Evolutionary conservation across 225 moss, liverwort and hornwort species (phyloP).

Genomic region (Pseudisothecium myosuroides): DNA sequence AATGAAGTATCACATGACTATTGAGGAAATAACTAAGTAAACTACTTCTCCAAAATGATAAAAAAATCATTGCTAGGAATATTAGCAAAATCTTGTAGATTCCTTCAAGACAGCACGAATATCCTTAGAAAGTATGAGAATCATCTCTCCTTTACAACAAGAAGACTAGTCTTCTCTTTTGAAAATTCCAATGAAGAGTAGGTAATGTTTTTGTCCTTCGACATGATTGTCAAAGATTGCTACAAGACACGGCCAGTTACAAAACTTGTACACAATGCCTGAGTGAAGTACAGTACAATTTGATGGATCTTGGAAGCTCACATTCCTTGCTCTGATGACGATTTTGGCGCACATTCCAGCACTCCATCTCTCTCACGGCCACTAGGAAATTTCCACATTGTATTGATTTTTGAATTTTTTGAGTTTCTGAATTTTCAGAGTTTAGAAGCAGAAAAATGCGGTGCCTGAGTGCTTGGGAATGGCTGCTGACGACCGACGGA

Average conservation of each 20-base stretch:
- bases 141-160: not conserved
- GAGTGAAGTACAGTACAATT: not conserved
- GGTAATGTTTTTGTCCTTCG: not conserved
- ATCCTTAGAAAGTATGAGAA: not conserved
- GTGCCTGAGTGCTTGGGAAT: not conserved
- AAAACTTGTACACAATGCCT: not conserved
- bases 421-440: not conserved
- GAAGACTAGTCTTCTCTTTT: not conserved
- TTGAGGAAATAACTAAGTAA: not conserved
- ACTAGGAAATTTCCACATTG: not conserved
- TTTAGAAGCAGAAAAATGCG: not conserved
- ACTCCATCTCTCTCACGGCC: not conserved
- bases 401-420: not conserved
- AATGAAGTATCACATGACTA: not conserved
- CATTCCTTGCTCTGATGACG: not conserved
- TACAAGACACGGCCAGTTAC: not conserved
- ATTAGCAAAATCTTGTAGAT: not conserved
- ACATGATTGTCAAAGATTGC: not conserved
- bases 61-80: not conserved
- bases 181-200: not conserved
- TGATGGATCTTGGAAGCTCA: not conserved
- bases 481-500: not conserved
- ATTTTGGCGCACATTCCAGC: not conserved
- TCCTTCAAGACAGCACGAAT: not conserved
- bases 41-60: not conserved